A percentile compares a stretch with the other conserved stretches of the same genome.
Conservation (phyloP, 805 yeast species). For the Metschnikowia shivogae region DNA sequence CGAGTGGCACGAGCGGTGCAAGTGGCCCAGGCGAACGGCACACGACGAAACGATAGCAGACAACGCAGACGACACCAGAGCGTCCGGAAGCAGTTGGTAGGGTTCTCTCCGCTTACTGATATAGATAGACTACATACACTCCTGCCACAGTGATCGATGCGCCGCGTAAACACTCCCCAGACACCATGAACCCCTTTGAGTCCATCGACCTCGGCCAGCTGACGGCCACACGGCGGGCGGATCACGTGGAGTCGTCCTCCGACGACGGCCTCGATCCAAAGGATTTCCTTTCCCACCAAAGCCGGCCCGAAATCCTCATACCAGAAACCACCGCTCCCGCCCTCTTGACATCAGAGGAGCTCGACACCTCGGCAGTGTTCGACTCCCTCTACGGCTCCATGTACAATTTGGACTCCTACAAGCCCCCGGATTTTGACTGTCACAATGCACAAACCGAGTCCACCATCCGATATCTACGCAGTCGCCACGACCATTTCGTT, state of each 20-base stretch:
- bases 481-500: conserved; percentile 5
- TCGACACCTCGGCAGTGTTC: background rate
- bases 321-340: conserved; percentile 1
- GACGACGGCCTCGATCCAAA: conserved; percentile 21
- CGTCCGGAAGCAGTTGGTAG: too few relatives aligned
- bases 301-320: background rate
- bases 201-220: conserved; percentile 16
- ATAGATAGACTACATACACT: background rate
- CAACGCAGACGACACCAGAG: too few relatives aligned
- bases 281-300: conserved; percentile 16
- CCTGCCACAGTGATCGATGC: conserved; percentile 1
- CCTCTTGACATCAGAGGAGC: background rate
- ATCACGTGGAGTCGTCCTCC: conserved; percentile 11
- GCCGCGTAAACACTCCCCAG: background rate
- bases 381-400: background rate
- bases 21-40: too few relatives aligned
- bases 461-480: conserved; percentile 3
- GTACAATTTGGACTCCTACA: background rate
- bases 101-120: too few relatives aligned
- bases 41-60: background rate
- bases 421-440: background rate
- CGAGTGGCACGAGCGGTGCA: too few relatives aligned
- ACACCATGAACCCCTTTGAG: conserved; percentile 12
- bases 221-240: background rate
- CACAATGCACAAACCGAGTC: background rate